Evolutionary conservation across 73 alveolate genomes (phyloP).

Genomic region (Effrenium voratum): DNA sequence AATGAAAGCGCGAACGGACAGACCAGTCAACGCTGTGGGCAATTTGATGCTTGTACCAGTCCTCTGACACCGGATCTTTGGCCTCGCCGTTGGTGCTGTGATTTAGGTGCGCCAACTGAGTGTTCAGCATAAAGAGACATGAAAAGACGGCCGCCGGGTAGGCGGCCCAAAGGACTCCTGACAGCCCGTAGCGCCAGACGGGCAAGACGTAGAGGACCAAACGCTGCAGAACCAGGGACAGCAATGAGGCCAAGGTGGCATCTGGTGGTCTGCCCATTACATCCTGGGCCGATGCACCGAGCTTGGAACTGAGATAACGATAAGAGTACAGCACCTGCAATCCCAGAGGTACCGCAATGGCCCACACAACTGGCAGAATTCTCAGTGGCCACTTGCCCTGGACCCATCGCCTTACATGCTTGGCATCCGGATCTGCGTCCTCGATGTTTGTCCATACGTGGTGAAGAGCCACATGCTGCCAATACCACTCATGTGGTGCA

Average conservation of each 20-base stretch:
- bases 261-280: constrained; percentile 33
- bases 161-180: constrained; percentile 81
- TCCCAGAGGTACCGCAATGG: constrained; percentile 64
- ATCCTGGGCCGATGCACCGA: background rate
- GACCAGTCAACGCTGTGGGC: constrained; percentile 75
- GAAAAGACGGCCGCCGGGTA: constrained; percentile 82
- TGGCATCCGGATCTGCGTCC: constrained; percentile 70
- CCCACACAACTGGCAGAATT: constrained; percentile 66
- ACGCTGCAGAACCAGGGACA: constrained; percentile 60
- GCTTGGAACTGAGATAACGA: constrained; percentile 33
- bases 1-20: constrained; percentile 34
- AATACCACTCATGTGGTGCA: constrained; percentile 78
- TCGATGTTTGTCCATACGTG: constrained; percentile 83
- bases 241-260: constrained; percentile 18
- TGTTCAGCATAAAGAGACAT: constrained; percentile 59
- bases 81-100: constrained; percentile 47
- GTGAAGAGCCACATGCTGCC: constrained; percentile 70
- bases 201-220: constrained; percentile 71
- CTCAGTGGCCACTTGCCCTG: constrained; percentile 34
- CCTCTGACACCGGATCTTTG: background rate
- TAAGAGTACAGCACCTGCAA: constrained; percentile 73
- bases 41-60: constrained; percentile 74
- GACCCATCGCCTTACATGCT: constrained; percentile 76
- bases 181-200: constrained; percentile 56
- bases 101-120: constrained; percentile 70